Conservation (phyloP, 1,139 yeast genomes). For the Taphrina populina region DNA sequence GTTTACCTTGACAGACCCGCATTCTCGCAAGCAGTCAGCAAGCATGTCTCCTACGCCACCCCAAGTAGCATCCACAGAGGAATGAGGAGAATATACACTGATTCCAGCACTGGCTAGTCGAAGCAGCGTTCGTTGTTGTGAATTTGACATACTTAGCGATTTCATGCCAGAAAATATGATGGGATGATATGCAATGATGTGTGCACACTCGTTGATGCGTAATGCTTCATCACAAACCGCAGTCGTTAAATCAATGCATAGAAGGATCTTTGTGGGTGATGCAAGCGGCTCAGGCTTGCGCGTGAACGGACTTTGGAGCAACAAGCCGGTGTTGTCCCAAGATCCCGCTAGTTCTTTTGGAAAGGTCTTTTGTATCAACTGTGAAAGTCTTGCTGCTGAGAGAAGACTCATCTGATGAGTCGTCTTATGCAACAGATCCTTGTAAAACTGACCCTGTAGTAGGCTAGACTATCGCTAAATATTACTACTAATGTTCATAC, state of each 20-base stretch:
- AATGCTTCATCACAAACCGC: conserved; percentile 86
- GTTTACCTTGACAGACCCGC: neutral
- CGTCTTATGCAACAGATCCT: neutral
- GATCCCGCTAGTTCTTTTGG: conserved; percentile 78
- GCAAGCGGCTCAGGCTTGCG: conserved; percentile 38
- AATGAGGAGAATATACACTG: conserved; percentile 91
- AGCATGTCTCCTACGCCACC: conserved; percentile 95
- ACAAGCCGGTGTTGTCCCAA: conserved; percentile 93
- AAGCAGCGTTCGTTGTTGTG: conserved; percentile 78
- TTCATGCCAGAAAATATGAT: conserved; percentile 88
- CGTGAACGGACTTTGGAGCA: conserved; percentile 60
- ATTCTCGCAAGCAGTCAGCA: conserved; percentile 43
- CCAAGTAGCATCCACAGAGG: conserved; percentile 87
- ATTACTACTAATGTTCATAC: no score
- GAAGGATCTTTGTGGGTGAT: conserved; percentile 52
- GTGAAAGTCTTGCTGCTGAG: neutral
- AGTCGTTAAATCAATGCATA: conserved; percentile 82
- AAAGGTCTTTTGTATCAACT: conserved; percentile 59
- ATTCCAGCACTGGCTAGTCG: conserved; percentile 71
- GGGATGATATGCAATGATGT: conserved; percentile 83
- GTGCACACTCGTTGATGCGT: conserved; percentile 44
- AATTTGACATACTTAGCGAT: conserved; percentile 61
- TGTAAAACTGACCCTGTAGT: neutral
- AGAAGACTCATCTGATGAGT: neutral
- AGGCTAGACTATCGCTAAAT: neutral